Evolutionary conservation across 2,329 filamentous ascomycete genomes (phyloP), one percentile per base, ranked within the genome.

Genomic region (Calonectria montana): DNA sequence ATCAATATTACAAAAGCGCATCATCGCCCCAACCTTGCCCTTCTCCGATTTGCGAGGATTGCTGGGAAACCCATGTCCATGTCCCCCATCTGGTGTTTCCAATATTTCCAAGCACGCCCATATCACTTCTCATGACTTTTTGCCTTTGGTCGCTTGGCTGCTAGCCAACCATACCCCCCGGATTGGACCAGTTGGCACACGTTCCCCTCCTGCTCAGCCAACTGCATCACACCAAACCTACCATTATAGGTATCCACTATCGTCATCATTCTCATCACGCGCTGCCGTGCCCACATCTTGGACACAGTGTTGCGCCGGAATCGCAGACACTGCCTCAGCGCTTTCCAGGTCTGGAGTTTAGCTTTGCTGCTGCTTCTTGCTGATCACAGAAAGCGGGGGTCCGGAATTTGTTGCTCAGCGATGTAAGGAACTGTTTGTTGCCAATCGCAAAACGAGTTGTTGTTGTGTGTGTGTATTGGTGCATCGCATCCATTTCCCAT

Each of bases 241-340:
- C 37, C 5, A 29, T 31, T n/a, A 27, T 66, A 59, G 53, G 53
- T 63, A 66, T n/a, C 69, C 21, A 59, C 31, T 39, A 66, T 71
- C 68, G 72, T 73, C 75, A 75, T 75, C 74, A 65, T 75, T 73
- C 73, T 70, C 47, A 73, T 77, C 75, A 73, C 74, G 73, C 71
- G 75, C 63, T 47, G n/a, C 35, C 21, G 23, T 61, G 45, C 21
- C 41, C 48, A 48, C 29, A 64, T 57, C 29, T 25, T 4, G 37
- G 35, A 29, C 41, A 57, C 65, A 21, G 37, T 67, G 55, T 45
- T 31, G 64, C 21, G 41, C 37, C 64, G 35, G 55, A 57, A 57
- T 45, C 37, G 27, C 18, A 66, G 47, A 55, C 37, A 53, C 53
- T 59, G 31, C 35, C 53, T 8, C 13, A 25, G 13, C 53, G 23